Evolutionary conservation across 2,329 filamentous ascomycete species (phyloP).

Genomic region (Sarocladiaceae sp.): DNA sequence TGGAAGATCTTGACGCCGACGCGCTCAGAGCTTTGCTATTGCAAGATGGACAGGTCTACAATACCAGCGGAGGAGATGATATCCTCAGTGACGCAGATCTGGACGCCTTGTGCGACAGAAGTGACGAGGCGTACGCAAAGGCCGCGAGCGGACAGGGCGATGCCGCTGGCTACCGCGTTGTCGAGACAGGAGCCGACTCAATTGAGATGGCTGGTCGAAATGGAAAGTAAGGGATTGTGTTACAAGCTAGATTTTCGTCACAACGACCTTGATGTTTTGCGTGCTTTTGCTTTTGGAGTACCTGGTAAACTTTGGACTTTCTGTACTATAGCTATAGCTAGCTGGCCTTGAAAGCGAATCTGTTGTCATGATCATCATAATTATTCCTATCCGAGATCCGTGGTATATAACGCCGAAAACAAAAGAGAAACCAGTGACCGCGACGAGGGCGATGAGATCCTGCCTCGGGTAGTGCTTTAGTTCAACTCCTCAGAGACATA

Average conservation of each 20-base stretch:
- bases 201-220: slow-evolving; percentile 34
- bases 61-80: slow-evolving; percentile 54
- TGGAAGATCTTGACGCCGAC: slow-evolving; percentile 55
- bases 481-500: slow-evolving; percentile 48
- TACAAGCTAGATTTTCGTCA: background rate
- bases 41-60: slow-evolving; percentile 67
- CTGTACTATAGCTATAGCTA: too few species aligned
- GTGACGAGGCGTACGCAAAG: slow-evolving; percentile 58
- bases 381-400: background rate
- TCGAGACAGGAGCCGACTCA: slow-evolving; percentile 66
- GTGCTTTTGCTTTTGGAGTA: background rate
- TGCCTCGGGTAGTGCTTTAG: slow-evolving; percentile 16
- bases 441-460: too few species aligned
- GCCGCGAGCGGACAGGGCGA: slow-evolving; percentile 77
- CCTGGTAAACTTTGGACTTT: background rate
- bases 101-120: slow-evolving; percentile 72
- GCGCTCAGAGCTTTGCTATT: slow-evolving; percentile 58
- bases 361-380: background rate
- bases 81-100: slow-evolving; percentile 75
- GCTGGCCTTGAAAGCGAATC: background rate
- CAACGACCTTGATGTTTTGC: too few species aligned
- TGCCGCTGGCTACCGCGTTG: slow-evolving; percentile 67
- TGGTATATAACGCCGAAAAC: background rate
- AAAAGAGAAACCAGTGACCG: background rate
- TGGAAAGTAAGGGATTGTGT: background rate